Evolutionary conservation across 805 yeast species (phyloP).

Genomic region (Ogataea ramenticola): DNA sequence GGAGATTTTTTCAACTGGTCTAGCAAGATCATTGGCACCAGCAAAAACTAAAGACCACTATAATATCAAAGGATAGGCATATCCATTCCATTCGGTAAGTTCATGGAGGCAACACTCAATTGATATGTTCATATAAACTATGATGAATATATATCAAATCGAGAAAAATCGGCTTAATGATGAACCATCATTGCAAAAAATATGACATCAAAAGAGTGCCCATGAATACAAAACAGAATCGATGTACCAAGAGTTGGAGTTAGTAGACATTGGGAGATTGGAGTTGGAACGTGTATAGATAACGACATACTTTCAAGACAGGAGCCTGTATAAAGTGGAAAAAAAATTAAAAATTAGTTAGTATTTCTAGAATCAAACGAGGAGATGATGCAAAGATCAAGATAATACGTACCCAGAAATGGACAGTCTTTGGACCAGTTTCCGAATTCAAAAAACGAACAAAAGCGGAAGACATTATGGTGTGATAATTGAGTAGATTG

Average conservation of each 20-base stretch:
- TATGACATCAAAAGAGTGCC: too few species aligned
- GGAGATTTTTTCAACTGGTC: slow-evolving; percentile 88
- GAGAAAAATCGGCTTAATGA: slow-evolving; percentile 6
- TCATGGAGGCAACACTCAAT: too few species aligned
- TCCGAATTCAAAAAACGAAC: slow-evolving; percentile 70
- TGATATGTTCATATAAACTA: too few species aligned
- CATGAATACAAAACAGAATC: too few species aligned
- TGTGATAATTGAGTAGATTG: neutral
- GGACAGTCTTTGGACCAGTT: slow-evolving; percentile 96
- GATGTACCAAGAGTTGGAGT: too few species aligned
- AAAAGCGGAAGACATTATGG: slow-evolving; percentile 47
- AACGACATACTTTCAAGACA: slow-evolving; percentile 37
- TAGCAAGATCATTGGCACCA: slow-evolving; percentile 74
- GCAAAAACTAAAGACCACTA: slow-evolving; percentile 90
- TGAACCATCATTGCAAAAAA: neutral
- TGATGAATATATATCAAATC: too few species aligned
- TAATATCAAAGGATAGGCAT: slow-evolving; percentile 1
- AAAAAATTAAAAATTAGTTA: slow-evolving; percentile 3
- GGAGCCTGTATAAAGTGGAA: slow-evolving; percentile 36
- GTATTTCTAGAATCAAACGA: slow-evolving; percentile 1
- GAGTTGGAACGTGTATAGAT: too few species aligned
- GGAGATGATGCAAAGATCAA: too few species aligned
- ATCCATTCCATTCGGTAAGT: too few species aligned
- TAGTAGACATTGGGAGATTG: too few species aligned
- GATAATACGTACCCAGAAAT: slow-evolving; percentile 70